A percentile compares a stretch with the other conserved stretches of the same genome.
Conservation (phyloP, 1,284 basidiomycete species). For the Pulveroboletus sp. region DNA sequence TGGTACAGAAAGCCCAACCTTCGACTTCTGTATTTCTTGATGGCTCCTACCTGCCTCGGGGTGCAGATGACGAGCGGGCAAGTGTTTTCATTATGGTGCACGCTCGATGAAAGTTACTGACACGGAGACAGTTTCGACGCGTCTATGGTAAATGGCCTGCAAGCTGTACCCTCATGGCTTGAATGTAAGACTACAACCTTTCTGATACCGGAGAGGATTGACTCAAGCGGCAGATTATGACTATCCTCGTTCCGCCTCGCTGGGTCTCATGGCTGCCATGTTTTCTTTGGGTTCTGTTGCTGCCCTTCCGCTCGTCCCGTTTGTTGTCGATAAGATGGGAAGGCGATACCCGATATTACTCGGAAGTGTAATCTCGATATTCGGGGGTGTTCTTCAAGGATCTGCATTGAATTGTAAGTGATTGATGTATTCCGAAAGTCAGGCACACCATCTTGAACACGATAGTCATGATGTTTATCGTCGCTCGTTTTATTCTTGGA, state of each 20-base stretch:
- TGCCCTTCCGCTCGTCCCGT: conserved; percentile 3
- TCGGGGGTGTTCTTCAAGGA: conserved; percentile 22
- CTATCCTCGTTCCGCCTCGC: conserved; percentile 2
- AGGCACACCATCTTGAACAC: neutral
- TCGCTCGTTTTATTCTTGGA: conserved; percentile 9
- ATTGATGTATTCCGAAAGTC: neutral
- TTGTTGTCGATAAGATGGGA: neutral
- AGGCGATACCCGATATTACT: conserved; percentile 20
- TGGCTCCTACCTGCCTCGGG: conserved; percentile 60
- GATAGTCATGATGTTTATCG: conserved; percentile 6
- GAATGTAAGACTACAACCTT: neutral
- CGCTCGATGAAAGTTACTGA: neutral
- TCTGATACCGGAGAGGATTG: neutral
- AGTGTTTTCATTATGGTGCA: conserved; percentile 33
- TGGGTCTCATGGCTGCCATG: conserved; percentile 11
- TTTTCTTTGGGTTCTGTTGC: conserved; percentile 3
- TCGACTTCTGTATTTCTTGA: conserved; percentile 40
- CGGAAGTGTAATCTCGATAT: conserved; percentile 12
- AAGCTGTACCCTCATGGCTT: conserved; percentile 10
- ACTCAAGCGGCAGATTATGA: neutral
- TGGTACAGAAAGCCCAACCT: conserved; percentile 55
- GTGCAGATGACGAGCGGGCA: conserved; percentile 64
- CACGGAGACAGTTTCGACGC: neutral
- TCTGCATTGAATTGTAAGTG: no score
- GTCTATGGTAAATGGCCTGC: conserved; percentile 19